Evolutionary conservation across 139 green algal genomes (phyloP).

Genomic region (Chlorella sp.): DNA sequence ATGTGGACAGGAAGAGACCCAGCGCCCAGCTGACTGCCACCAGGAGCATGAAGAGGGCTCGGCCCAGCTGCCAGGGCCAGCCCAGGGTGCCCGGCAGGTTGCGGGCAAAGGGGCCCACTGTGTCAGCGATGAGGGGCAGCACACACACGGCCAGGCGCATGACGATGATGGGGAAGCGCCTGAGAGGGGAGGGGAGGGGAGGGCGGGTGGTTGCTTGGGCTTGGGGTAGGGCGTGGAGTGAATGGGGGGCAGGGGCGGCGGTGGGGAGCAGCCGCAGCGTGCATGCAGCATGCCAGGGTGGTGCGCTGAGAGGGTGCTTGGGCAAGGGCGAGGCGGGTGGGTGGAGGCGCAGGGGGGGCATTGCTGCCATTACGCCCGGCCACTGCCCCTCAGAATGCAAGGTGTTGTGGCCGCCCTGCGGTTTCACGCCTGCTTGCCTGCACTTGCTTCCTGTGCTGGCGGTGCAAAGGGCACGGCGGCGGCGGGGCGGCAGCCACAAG

Average conservation of each 20-base stretch:
- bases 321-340: no score
- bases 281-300: no score
- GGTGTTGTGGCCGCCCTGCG: no score
- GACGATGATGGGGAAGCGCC: not conserved
- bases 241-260: not conserved
- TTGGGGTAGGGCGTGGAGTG: no score
- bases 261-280: not conserved
- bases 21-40: conserved; percentile 6
- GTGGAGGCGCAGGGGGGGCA: no score
- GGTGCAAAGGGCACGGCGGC: no score
- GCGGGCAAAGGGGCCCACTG: not conserved
- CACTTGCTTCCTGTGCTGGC: no score
- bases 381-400: no score
- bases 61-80: not conserved
- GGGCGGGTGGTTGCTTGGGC: not conserved
- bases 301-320: no score
- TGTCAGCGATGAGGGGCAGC: not conserved
- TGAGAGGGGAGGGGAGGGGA: not conserved
- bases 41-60: not conserved
- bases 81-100: no score
- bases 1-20: not conserved
- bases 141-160: not conserved
- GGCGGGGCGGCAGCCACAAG: not conserved
- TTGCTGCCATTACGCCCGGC: no score
- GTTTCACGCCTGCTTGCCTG: no score